These are phyloP conservation scores for Aureobasidium sp. DNA, from an alignment of 2,329 filamentous ascomycete genomes.

Conservation along the genomic window DNA sequence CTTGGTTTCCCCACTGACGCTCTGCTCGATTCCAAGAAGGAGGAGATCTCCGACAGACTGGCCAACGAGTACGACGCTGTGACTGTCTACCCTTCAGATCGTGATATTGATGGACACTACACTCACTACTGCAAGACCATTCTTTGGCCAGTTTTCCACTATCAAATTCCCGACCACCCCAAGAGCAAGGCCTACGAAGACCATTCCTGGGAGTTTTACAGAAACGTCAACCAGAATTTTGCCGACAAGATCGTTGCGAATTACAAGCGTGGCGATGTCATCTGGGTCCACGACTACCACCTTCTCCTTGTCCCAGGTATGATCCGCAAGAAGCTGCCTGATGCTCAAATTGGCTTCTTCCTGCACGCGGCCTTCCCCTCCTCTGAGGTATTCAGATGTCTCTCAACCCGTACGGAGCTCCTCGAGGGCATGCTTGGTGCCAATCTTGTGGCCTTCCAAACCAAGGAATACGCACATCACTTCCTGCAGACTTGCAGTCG, in stretches of 20 bases:
- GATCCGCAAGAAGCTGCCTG: slow-evolving; percentile 81
- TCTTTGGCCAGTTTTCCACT: slow-evolving; percentile 95
- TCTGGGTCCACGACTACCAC: slow-evolving; percentile 97
- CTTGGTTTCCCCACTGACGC: slow-evolving; percentile 90
- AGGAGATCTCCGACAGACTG: slow-evolving; percentile 74
- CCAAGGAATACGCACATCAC: slow-evolving; percentile 84
- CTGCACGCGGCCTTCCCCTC: slow-evolving; percentile 92
- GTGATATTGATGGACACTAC: slow-evolving; percentile 91
- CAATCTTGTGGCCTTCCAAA: slow-evolving; percentile 89
- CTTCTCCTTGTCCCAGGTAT: slow-evolving; percentile 80
- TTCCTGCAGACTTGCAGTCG: slow-evolving; percentile 95
- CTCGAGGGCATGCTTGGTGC: slow-evolving; percentile 89
- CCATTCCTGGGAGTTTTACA: slow-evolving; percentile 92
- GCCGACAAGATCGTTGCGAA: slow-evolving; percentile 82
- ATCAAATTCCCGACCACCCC: slow-evolving; percentile 93
- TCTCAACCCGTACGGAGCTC: slow-evolving; percentile 77
- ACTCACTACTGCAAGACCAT: slow-evolving; percentile 97
- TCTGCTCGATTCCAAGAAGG: slow-evolving; percentile 64
- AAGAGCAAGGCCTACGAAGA: slow-evolving; percentile 98
- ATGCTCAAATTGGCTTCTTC: slow-evolving; percentile 94
- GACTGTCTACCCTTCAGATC: slow-evolving; percentile 78
- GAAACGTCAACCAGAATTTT: slow-evolving; percentile 86
- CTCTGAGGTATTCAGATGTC: slow-evolving; percentile 88
- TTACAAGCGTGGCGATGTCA: slow-evolving; percentile 86
- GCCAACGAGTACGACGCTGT: slow-evolving; percentile 75